Percentiles rank a stretch among this genome's conserved stretches.
phyloP scores from a whole-genome alignment of 106 monocot species.

The Phalaenopsis aphrodite region DNA sequence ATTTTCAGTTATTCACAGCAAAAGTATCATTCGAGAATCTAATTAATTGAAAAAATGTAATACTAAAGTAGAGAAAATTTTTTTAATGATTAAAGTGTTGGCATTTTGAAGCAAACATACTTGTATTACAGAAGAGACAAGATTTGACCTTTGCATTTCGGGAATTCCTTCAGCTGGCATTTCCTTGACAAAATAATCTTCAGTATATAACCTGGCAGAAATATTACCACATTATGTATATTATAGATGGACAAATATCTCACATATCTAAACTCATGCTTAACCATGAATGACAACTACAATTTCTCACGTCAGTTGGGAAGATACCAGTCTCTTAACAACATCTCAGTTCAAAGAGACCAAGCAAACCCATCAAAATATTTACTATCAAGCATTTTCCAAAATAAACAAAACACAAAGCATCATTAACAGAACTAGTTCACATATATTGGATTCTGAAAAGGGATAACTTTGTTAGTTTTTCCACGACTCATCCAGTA shows the following conservation, averaged over 20 bases:
- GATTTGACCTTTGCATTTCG: constrained; percentile 97
- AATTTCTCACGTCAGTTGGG: not conserved
- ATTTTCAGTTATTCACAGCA: not conserved
- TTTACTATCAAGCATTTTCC: not conserved
- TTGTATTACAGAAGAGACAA: constrained; percentile 84
- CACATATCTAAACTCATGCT: not conserved
- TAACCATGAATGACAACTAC: not conserved
- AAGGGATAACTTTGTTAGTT: not conserved
- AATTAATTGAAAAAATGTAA: not conserved
- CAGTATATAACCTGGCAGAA: constrained; percentile 73
- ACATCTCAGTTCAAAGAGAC: not conserved
- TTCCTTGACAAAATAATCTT: constrained; percentile 83
- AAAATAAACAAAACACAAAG: not conserved
- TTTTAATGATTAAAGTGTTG: not conserved
- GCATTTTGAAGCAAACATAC: constrained; percentile 18
- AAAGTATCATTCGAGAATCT: not conserved
- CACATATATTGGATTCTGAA: not conserved
- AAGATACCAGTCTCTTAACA: not conserved
- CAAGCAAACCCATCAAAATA: not conserved
- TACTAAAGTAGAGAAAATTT: not conserved
- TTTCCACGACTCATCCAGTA: not conserved
- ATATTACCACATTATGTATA: constrained; percentile 1
- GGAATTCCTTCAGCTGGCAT: constrained; percentile 88
- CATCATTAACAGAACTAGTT: not conserved
- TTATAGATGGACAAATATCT: not conserved